phyloP scores from a whole-genome alignment of 202 grass and related monocot species.

The Tripidium arundinaceum region DNA sequence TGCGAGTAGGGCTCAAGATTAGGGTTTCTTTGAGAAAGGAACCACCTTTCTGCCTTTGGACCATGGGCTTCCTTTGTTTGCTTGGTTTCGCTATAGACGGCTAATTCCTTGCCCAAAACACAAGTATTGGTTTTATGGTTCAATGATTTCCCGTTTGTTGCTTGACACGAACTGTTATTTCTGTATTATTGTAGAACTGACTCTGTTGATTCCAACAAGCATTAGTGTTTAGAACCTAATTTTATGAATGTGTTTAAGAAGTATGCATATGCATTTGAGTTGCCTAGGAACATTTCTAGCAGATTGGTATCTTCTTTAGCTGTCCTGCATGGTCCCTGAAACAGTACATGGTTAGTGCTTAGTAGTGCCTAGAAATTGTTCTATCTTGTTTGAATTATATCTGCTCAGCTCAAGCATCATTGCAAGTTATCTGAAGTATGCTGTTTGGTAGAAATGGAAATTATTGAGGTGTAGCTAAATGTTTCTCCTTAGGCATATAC shows the following conservation, averaged over 20 bases:
- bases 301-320: not conserved
- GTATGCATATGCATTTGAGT: not conserved
- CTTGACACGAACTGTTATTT: not conserved
- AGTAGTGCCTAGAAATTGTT: constrained; percentile 1
- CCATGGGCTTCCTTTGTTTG: too few species aligned
- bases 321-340: not conserved
- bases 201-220: not conserved
- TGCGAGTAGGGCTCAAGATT: too few species aligned
- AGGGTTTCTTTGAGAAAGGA: too few species aligned
- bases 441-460: constrained; percentile 2
- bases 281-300: constrained; percentile 13
- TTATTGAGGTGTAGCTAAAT: not conserved
- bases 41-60: too few species aligned
- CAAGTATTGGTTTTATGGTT: not conserved
- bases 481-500: not conserved
- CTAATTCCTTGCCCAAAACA: too few species aligned
- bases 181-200: not conserved
- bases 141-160: not conserved
- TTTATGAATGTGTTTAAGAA: not conserved
- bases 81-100: too few species aligned
- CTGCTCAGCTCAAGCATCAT: not conserved
- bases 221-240: not conserved
- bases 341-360: not conserved
- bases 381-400: constrained; percentile 6
- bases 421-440: not conserved